A percentile compares a stretch with the other conserved stretches of the same genome.
Evolutionary conservation across 2,329 filamentous ascomycete species (phyloP).

Genomic region (Nigrospora oryzae): DNA sequence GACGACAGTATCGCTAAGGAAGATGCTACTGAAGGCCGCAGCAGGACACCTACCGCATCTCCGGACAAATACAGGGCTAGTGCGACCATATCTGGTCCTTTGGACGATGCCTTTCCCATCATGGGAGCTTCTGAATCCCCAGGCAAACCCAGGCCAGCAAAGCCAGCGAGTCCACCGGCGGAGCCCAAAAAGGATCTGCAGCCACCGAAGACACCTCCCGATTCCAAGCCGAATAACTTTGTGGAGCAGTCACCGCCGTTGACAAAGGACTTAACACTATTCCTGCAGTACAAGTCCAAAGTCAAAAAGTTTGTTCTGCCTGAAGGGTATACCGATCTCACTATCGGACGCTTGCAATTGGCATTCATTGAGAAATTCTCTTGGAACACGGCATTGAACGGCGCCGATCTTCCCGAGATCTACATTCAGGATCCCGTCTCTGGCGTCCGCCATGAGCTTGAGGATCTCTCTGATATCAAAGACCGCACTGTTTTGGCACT

Average conservation of each 20-base stretch:
- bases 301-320: constrained; percentile 92
- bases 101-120: constrained; percentile 38
- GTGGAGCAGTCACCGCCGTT: constrained; percentile 59
- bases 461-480: constrained; percentile 88
- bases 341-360: constrained; percentile 79
- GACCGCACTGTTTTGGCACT: constrained; percentile 91
- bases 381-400: constrained; percentile 95
- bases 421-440: constrained; percentile 96
- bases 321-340: constrained; percentile 76
- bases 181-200: constrained; percentile 10
- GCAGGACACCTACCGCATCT: constrained; percentile 11
- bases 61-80: constrained; percentile 54
- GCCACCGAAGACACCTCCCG: constrained; percentile 26
- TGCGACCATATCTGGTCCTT: constrained; percentile 51
- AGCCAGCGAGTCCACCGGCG: constrained; percentile 3
- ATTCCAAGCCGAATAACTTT: constrained; percentile 45
- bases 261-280: constrained; percentile 84
- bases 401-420: constrained; percentile 87
- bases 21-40: too few relatives aligned
- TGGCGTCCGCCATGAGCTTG: constrained; percentile 91
- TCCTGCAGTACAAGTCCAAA: constrained; percentile 92
- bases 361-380: constrained; percentile 99
- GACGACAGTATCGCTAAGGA: constrained; percentile 40
- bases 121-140: constrained; percentile 18
- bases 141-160: constrained; percentile 13